phyloP scores from a whole-genome alignment of 192 early-diverging fungal species.

The Mortierella alpina region DNA sequence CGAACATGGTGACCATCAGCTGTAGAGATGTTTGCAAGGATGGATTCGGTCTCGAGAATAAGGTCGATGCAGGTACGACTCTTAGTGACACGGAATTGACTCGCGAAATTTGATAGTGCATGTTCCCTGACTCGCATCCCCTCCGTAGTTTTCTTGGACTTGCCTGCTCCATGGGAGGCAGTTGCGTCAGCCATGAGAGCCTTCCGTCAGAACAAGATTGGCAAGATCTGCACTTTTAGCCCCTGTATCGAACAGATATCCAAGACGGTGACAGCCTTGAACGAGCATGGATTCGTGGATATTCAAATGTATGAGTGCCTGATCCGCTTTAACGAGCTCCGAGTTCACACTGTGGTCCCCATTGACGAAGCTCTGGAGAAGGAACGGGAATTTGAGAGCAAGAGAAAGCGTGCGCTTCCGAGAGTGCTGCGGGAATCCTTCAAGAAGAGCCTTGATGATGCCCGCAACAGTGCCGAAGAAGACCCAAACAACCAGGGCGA shows the following conservation, averaged over 20 bases:
- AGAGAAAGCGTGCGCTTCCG: conserved; percentile 54
- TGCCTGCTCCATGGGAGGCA: conserved; percentile 98
- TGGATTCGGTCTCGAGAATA: conserved; percentile 82
- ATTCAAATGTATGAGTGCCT: conserved; percentile 92
- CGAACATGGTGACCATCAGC: conserved; percentile 73
- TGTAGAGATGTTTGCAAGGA: conserved; percentile 90
- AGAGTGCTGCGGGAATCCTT: conserved; percentile 18
- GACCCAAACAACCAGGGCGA: no score
- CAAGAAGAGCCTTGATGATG: not conserved
- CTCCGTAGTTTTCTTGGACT: conserved; percentile 86
- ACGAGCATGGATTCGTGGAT: conserved; percentile 83
- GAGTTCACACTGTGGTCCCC: conserved; percentile 67
- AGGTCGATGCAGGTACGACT: conserved; percentile 77
- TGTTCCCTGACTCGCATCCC: not conserved
- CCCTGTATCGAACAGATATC: conserved; percentile 97
- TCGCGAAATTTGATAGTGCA: no score
- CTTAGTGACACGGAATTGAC: not conserved
- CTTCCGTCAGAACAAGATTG: conserved; percentile 82
- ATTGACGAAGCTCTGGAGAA: conserved; percentile 71
- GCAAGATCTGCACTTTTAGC: conserved; percentile 93
- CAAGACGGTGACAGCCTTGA: conserved; percentile 78
- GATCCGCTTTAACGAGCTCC: conserved; percentile 78
- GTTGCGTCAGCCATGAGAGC: conserved; percentile 84
- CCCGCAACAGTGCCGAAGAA: no score
- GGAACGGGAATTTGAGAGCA: conserved; percentile 51